Percentiles rank a stretch among this genome's conserved stretches.
Evolutionary conservation across 805 yeast species (phyloP).

Genomic region (Sugiyamaella lignohabitans): DNA sequence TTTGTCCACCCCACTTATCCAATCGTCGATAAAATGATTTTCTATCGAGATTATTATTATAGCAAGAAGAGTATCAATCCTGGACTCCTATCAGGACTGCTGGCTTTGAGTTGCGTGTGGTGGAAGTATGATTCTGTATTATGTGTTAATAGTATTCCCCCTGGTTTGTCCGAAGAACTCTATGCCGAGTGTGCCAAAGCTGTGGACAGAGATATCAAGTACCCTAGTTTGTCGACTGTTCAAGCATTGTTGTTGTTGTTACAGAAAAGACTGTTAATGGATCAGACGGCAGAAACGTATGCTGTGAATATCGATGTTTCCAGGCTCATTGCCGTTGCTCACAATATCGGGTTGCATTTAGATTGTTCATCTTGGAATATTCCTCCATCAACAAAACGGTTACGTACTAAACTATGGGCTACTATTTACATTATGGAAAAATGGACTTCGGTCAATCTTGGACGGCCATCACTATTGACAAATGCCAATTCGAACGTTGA

Average conservation of each 20-base stretch:
- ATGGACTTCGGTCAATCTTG: conserved; percentile 31
- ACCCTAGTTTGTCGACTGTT: conserved; percentile 29
- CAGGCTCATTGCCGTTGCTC: conserved; percentile 27
- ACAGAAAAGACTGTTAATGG: conserved; percentile 28
- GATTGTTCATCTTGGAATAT: conserved; percentile 34
- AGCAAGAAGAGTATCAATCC: conserved; percentile 25
- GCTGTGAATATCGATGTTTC: conserved; percentile 24
- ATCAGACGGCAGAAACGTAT: conserved; percentile 28
- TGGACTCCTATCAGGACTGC: conserved; percentile 30
- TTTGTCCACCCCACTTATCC: conserved; percentile 33
- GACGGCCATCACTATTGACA: conserved; percentile 30
- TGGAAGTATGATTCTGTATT: conserved; percentile 32
- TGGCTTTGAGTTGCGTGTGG: conserved; percentile 31
- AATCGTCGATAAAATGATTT: conserved; percentile 29
- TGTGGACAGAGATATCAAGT: conserved; percentile 27
- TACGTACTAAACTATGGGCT: conserved; percentile 33
- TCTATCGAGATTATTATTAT: conserved; percentile 27
- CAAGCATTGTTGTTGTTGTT: conserved; percentile 29
- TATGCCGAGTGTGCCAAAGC: conserved; percentile 26
- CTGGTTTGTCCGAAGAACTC: conserved; percentile 22
- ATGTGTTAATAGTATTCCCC: conserved; percentile 29
- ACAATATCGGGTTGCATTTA: conserved; percentile 31
- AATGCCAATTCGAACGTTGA: conserved; percentile 18
- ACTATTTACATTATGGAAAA: conserved; percentile 32
- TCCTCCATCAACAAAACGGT: conserved; percentile 26